Evolutionary conservation across 257 asterid genomes (phyloP).

Genomic region (Lycium barbarum): DNA sequence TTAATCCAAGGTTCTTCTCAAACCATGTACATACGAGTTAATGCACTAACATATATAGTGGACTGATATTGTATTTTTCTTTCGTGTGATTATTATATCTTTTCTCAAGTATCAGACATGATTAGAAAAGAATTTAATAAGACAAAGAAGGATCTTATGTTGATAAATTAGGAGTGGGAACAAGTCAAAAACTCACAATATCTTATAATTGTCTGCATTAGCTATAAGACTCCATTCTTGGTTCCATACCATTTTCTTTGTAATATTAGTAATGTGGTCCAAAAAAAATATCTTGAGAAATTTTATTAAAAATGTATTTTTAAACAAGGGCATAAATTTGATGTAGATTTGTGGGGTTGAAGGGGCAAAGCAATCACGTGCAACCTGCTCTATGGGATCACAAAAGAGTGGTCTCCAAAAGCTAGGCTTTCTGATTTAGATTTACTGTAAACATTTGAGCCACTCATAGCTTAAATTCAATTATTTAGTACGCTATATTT

Average conservation of each 20-base stretch:
- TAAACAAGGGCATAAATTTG: background rate
- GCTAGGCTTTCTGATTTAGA: background rate
- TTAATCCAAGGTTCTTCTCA: background rate
- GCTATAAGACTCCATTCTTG: background rate
- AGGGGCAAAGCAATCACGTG: conserved; percentile 36
- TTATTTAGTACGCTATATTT: background rate
- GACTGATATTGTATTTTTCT: background rate
- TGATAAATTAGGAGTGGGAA: background rate
- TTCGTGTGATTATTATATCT: background rate
- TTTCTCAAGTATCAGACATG: background rate
- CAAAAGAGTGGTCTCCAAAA: conserved; percentile 27
- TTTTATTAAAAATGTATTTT: background rate
- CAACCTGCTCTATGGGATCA: background rate
- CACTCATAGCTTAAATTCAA: conserved; percentile 15
- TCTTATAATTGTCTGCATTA: background rate
- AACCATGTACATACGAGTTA: background rate
- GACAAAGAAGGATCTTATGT: background rate
- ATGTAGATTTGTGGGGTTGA: conserved; percentile 8
- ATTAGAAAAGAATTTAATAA: background rate
- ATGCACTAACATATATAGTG: background rate
- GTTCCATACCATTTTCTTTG: background rate
- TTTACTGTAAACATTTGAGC: background rate
- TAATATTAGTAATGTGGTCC: conserved; percentile 7
- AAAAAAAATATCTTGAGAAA: background rate
- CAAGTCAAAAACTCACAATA: background rate